Evolutionary conservation across 306 rosid species (phyloP).

Genomic region (Cucurbita pepo): DNA sequence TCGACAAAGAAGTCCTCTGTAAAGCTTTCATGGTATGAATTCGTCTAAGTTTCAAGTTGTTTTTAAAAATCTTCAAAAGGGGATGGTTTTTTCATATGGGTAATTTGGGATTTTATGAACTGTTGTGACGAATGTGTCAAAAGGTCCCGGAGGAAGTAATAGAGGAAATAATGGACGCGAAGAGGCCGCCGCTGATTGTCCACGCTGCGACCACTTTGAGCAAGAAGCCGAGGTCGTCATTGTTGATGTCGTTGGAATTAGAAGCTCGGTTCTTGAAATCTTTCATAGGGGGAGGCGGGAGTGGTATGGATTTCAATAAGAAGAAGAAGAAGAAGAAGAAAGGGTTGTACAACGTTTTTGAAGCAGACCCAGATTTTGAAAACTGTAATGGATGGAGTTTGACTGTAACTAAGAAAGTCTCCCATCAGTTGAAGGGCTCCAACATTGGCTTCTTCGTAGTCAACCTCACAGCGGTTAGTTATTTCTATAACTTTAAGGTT

Average conservation of each 20-base stretch:
- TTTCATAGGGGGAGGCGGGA: constrained; percentile 10
- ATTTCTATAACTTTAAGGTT: no score
- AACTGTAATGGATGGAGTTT: constrained; percentile 57
- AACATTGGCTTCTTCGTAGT: constrained; percentile 62
- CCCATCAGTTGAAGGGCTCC: constrained; percentile 19
- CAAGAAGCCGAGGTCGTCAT: neutral
- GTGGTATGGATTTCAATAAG: constrained; percentile 6
- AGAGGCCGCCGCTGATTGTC: constrained; percentile 31
- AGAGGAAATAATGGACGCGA: constrained; percentile 26
- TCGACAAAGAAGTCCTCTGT: constrained; percentile 41
- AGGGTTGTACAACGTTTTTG: constrained; percentile 28
- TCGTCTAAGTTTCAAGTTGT: neutral
- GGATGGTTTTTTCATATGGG: neutral
- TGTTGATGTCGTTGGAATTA: constrained; percentile 11
- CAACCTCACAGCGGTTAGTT: constrained; percentile 48
- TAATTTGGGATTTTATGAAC: neutral
- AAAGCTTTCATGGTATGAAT: constrained; percentile 52
- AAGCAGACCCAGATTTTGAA: constrained; percentile 41
- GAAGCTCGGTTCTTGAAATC: constrained; percentile 28
- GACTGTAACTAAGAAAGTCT: constrained; percentile 37
- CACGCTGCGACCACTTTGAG: constrained; percentile 31
- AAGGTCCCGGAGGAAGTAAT: constrained; percentile 64
- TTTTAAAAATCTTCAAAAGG: neutral
- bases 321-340: constrained; percentile 24
- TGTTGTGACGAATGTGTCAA: neutral